Evolutionary conservation across 2,329 filamentous ascomycete genomes (phyloP), one percentile per base, ranked within the genome.

Genomic region (Microsporum audouinii): DNA sequence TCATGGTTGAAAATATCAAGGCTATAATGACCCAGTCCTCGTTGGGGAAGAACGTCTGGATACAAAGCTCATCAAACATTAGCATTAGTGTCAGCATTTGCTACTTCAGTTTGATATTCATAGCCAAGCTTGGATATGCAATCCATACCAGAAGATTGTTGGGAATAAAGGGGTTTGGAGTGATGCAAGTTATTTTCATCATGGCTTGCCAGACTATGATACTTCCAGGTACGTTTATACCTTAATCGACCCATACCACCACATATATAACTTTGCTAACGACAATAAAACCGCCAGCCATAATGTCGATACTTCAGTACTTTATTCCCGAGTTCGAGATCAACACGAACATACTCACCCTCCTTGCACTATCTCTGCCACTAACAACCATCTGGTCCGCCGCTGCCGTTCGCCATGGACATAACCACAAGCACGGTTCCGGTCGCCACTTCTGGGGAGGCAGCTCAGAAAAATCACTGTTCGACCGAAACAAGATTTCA

Each of bases 161-260:
- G 63, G 82, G 83, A 1, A 75, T 86, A 67, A 78, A 75, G 60
- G 79, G 82, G 60, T 86, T 85, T 67, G 83, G 83, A 7, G 82
- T 83, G 1, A 83, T 88, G 78, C 82, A 85, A 66, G 80, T 85
- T 61, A 82, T 88, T 63, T 85, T 85, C 69, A 80, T 87, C 66
- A 86, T 87, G 80, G 82, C 83, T 56, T 84, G 82, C 63, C 84
- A 87, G 72, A 87, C 84, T 1, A 78, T 88, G 77, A 68, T 84
- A 38, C 76, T 87, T 63, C 85, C 85, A 69, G 80, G 84, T 85
- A 75, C 72, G 77, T 65, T 51, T 63, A 34, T 4, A 2, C 57
- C 17, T 49, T 12, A 23, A 5, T 36, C 14, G 7, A 57, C 17
- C 17, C 17, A 1, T 23, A 45, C n/a, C 61, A 67, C 51, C 45